Conservation (phyloP, 805 yeast species). For the Cyberlindnera xishuangbannaensis region DNA sequence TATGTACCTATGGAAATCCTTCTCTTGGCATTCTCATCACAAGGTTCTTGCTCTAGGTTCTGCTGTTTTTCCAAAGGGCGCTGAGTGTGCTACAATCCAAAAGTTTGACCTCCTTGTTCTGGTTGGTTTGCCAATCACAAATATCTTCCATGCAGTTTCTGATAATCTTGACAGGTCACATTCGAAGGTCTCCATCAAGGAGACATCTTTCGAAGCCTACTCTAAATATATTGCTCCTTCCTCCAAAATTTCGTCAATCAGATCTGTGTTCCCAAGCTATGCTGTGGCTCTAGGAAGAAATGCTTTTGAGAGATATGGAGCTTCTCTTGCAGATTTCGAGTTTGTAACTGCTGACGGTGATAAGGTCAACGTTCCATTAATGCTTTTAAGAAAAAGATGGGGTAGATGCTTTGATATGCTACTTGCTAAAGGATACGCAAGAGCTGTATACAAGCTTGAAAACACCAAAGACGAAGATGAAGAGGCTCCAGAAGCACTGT, state of each 20-base stretch:
- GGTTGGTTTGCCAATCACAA: slow-evolving; percentile 51
- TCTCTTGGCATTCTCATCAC: slow-evolving; percentile 76
- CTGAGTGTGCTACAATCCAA: slow-evolving; percentile 34
- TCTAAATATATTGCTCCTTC: slow-evolving; percentile 74
- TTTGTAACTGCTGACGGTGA: slow-evolving; percentile 66
- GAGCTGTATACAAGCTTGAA: slow-evolving; percentile 37
- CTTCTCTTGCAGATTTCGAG: slow-evolving; percentile 64
- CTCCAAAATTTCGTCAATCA: slow-evolving; percentile 55
- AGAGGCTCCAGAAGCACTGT: slow-evolving; percentile 4
- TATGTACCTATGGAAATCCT: slow-evolving; percentile 62
- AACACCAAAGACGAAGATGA: slow-evolving; percentile 13
- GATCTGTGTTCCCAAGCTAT: slow-evolving; percentile 68
- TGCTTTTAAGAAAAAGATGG: slow-evolving; percentile 67
- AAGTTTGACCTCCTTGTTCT: slow-evolving; percentile 38
- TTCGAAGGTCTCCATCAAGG: slow-evolving; percentile 11
- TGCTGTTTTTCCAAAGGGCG: slow-evolving; percentile 16
- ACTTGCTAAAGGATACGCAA: slow-evolving; percentile 57
- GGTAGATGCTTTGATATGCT: slow-evolving; percentile 62
- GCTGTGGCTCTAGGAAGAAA: slow-evolving; percentile 75
- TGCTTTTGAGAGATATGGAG: slow-evolving; percentile 63
- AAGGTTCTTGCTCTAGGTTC: slow-evolving; percentile 58
- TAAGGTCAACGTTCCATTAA: slow-evolving; percentile 55
- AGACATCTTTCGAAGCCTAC: slow-evolving; percentile 52
- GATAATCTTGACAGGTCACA: neutral
- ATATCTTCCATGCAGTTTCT: slow-evolving; percentile 28